These are phyloP conservation scores for Populus tomentosa DNA, from an alignment of 441 rosid species.

Conservation along the genomic window DNA sequence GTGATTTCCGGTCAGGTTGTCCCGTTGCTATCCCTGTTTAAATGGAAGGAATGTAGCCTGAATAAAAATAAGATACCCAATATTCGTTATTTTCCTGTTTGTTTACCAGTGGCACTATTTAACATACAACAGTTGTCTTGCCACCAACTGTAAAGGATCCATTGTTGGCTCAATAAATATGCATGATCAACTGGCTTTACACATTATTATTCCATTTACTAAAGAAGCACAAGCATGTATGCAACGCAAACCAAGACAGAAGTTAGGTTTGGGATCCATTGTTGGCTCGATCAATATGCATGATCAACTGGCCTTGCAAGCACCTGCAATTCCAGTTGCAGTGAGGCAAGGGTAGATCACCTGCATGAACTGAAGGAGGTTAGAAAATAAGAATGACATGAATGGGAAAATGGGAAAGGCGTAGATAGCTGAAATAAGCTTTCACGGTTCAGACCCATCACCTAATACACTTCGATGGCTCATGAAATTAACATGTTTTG, in stretches of 20 bases:
- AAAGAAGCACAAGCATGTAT: no score
- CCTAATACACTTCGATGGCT: background rate
- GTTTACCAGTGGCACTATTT: no score
- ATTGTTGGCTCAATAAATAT: background rate
- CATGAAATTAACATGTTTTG: background rate
- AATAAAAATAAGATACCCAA: background rate
- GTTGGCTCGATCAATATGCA: no score
- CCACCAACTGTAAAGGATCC: background rate
- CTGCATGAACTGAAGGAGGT: constrained; percentile 21
- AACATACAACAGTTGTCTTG: background rate
- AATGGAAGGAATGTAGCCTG: background rate
- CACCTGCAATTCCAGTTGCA: background rate
- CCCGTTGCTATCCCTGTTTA: background rate
- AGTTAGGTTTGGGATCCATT: background rate
- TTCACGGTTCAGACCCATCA: constrained; percentile 3
- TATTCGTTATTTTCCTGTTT: background rate
- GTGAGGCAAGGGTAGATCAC: background rate
- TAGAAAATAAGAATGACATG: no score
- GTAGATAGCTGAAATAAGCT: constrained; percentile 10
- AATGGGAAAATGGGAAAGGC: constrained; percentile 8
- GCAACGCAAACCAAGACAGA: background rate
- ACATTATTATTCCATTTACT: no score
- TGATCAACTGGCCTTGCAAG: background rate
- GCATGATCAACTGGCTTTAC: background rate
- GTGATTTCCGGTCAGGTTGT: background rate